Evolutionary conservation across 2,329 filamentous ascomycete species (phyloP).

Genomic region (Colletotrichum filicis): DNA sequence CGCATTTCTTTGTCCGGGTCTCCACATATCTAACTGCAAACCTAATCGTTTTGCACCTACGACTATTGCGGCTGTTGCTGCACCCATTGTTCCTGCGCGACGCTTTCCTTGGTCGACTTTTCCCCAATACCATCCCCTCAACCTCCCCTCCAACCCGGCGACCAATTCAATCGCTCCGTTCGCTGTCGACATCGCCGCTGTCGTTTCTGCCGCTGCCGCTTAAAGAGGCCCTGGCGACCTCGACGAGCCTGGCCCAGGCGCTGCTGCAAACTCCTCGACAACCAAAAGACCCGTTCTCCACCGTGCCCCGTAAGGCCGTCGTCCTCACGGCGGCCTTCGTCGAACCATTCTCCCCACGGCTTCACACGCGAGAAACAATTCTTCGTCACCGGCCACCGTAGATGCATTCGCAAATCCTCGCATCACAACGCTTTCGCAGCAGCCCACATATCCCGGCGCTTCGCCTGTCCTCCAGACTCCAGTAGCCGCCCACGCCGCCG

Average conservation of each 20-base stretch:
- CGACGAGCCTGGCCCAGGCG: conserved; percentile 24
- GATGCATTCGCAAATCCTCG: conserved; percentile 44
- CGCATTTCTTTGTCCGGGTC: conserved; percentile 31
- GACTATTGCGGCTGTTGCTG: not conserved
- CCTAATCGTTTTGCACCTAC: conserved; percentile 16
- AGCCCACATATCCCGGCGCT: conserved; percentile 44
- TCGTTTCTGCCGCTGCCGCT: not conserved
- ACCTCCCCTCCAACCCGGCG: not conserved
- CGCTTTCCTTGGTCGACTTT: conserved; percentile 4
- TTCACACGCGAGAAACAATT: conserved; percentile 50
- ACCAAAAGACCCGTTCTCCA: conserved; percentile 24
- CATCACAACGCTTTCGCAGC: conserved; percentile 44
- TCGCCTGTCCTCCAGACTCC: conserved; percentile 24
- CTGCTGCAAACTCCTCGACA: conserved; percentile 30
- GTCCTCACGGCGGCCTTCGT: conserved; percentile 56
- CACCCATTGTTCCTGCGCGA: conserved; percentile 4
- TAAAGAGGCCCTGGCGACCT: conserved; percentile 33
- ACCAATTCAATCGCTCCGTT: not conserved
- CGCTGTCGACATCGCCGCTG: not conserved
- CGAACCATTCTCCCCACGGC: conserved; percentile 57
- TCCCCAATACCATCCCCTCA: conserved; percentile 5
- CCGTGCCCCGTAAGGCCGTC: conserved; percentile 53
- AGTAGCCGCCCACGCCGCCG: conserved; percentile 28
- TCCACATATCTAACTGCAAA: conserved; percentile 29
- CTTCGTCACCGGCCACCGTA: conserved; percentile 40